phyloP scores from a whole-genome alignment of 2,329 filamentous ascomycete genomes.

The Penicillium sp. region DNA sequence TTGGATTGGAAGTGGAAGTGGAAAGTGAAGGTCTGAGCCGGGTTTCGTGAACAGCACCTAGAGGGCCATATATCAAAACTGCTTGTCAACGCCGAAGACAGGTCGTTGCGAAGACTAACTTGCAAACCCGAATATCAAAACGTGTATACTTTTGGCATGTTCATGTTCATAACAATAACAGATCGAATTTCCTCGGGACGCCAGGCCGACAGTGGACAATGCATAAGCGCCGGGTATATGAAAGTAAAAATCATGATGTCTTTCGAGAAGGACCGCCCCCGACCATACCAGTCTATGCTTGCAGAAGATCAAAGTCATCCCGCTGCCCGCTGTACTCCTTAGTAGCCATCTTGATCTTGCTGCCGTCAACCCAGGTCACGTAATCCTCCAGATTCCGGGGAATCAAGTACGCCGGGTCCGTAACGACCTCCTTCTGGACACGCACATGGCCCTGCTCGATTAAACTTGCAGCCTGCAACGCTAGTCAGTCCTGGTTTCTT shows the following conservation, averaged over 20 bases:
- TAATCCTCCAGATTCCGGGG: conserved; percentile 92
- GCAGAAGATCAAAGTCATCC: conserved; percentile 92
- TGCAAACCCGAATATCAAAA: too few relatives aligned
- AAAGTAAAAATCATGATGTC: conserved; percentile 13
- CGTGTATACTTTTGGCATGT: too few relatives aligned
- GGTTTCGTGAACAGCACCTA: too few relatives aligned
- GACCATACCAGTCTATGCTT: too few relatives aligned
- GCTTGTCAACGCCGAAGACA: too few relatives aligned
- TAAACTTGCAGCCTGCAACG: conserved; percentile 58
- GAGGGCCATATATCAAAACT: too few relatives aligned
- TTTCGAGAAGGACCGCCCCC: too few relatives aligned
- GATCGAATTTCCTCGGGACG: conserved; percentile 9
- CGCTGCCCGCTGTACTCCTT: conserved; percentile 92
- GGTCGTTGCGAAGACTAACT: too few relatives aligned
- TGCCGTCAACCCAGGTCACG: conserved; percentile 91
- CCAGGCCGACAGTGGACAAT: conserved; percentile 15
- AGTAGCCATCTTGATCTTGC: conserved; percentile 95
- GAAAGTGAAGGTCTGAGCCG: conserved; percentile 32
- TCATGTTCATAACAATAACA: too few relatives aligned
- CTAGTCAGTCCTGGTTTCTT: conserved; percentile 16
- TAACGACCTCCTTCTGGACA: conserved; percentile 85
- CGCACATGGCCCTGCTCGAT: conserved; percentile 93
- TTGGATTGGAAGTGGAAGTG: conserved; percentile 40
- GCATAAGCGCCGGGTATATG: conserved; percentile 28
- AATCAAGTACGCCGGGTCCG: conserved; percentile 84